Base-by-base conservation (phyloP, 768 basidiomycete genomes). In the Agrocybe chaxingu region DNA sequence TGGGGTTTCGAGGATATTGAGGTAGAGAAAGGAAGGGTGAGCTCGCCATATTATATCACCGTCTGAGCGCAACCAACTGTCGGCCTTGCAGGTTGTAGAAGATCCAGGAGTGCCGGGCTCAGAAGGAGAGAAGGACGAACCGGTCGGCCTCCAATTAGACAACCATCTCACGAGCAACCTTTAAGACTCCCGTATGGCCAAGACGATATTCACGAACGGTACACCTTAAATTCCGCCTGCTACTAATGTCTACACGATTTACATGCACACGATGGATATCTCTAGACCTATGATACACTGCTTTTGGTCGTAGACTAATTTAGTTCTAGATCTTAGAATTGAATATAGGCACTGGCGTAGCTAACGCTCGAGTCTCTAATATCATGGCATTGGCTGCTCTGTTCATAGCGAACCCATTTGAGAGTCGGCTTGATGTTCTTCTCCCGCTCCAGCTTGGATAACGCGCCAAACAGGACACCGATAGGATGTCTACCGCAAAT, bases 401-500 rank as follows among this genome's bases (percentile, higher is more conserved):
- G 96, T 64, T 91, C 93, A 66, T 99, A 99, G 57, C 86, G 75
- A 18, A 97, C 91, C 84, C 92, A 99, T 55, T 82, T 81, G 45
- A 93, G 65, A 18, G 67, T 73, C 0, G 74, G 61, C 41, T 66
- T 63, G 1, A 59, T 56, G 4, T 41, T 65, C 49, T 62, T 63
- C 30, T 69, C 66, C 43, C 70, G 68, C 65, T 84, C 81, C 51
- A 95, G 63, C 3, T 67, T 68, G 4, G 81, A 59, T 43, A 98
- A 65, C 6, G 92, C 86, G 0, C 90, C 90, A 11, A 98, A 73
- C 2, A 99, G 72, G 4, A 98, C 90, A 0, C 93, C 92, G 45
- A 99, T 98, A 1, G 97, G 93, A 60, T 98, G 94, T 35, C 97
- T 77, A 3, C 97, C 97, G 63, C 97, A 99, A 40, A 99, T 97